Evolutionary conservation across 2,329 filamentous ascomycete genomes (phyloP).

Genomic region (Botrytis aclada): DNA sequence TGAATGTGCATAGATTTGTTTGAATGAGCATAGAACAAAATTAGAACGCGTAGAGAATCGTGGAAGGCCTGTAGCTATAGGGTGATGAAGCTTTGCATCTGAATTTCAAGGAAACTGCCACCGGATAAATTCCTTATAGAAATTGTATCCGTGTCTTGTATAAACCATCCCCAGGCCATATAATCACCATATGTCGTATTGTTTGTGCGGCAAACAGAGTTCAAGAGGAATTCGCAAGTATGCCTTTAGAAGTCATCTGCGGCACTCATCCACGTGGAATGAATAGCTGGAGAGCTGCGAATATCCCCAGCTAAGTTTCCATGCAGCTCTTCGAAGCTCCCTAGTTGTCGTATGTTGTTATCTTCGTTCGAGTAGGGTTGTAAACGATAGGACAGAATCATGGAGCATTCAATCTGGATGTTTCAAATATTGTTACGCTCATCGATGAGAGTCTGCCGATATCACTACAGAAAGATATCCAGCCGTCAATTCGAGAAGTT

Average conservation of each 20-base stretch:
- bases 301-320: not conserved
- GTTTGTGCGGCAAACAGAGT: not conserved
- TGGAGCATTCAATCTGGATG: not conserved
- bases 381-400: not conserved
- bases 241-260: not conserved
- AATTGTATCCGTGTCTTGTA: not conserved
- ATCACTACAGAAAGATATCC: not conserved
- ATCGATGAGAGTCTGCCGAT: not conserved
- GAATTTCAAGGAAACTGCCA: not conserved
- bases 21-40: not conserved
- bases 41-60: not conserved
- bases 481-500: not conserved
- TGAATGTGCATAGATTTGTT: not conserved
- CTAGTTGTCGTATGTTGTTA: not conserved
- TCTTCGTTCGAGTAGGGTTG: not conserved
- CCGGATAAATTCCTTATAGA: not conserved
- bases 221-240: not conserved
- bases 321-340: not conserved
- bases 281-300: not conserved
- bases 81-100: not conserved
- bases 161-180: not conserved
- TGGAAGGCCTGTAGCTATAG: not conserved
- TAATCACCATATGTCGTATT: too few species aligned
- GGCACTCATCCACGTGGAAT: not conserved
- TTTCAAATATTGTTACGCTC: not conserved